Evolutionary conservation across 768 basidiomycete species (phyloP).

Genomic region (Collybia sordida): DNA sequence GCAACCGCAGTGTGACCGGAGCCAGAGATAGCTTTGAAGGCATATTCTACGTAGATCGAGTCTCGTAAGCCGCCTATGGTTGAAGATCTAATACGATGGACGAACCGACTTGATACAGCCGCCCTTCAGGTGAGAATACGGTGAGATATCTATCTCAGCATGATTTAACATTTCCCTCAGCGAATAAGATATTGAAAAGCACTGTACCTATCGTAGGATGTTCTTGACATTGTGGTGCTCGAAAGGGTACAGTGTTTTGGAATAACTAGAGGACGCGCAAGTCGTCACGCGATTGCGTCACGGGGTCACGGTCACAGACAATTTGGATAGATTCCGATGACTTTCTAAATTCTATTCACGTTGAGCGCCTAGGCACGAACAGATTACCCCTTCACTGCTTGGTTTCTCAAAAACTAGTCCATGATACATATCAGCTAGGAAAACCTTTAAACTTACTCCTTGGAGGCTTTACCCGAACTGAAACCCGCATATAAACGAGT

Average conservation of each 20-base stretch:
- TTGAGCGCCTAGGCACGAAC: conserved; percentile 2
- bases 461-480: too few relatives aligned
- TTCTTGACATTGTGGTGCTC: conserved; percentile 75
- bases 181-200: neutral
- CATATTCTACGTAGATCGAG: conserved; percentile 70
- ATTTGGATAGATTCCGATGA: neutral
- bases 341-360: conserved; percentile 10
- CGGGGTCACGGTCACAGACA: conserved; percentile 25
- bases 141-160: conserved; percentile 76
- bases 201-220: conserved; percentile 84
- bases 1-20: conserved; percentile 94
- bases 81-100: conserved; percentile 4
- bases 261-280: conserved; percentile 50
- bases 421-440: too few relatives aligned
- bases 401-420: too few relatives aligned
- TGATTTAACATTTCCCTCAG: neutral
- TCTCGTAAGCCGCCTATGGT: conserved; percentile 11
- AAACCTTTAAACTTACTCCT: neutral
- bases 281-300: conserved; percentile 44
- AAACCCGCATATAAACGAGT: neutral
- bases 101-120: conserved; percentile 97
- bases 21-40: conserved; percentile 98
- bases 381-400: neutral
- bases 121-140: conserved; percentile 95
- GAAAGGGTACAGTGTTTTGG: conserved; percentile 20